phyloP scores from a whole-genome alignment of 1,284 basidiomycete species.

The Rhodotorula sp. region DNA sequence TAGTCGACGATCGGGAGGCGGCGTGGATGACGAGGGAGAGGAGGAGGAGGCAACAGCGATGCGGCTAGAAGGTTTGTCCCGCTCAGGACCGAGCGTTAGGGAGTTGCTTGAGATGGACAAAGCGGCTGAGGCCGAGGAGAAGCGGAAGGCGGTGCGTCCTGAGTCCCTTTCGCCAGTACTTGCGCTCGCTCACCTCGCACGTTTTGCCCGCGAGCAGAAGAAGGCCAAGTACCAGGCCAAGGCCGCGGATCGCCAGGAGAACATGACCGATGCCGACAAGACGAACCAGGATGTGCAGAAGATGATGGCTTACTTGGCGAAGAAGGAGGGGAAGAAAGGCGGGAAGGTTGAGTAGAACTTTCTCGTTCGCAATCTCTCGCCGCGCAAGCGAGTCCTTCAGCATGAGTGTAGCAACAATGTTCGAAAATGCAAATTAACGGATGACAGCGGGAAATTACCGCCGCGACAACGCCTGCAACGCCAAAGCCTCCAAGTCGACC shows the following conservation, averaged over 20 bases:
- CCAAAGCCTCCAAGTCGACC: constrained; percentile 43
- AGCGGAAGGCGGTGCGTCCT: constrained; percentile 24
- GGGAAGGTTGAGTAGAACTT: background rate
- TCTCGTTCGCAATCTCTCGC: too few relatives aligned
- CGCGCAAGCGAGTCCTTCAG: too few relatives aligned
- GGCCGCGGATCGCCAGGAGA: constrained; percentile 12
- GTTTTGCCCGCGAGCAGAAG: background rate
- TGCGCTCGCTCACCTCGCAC: background rate
- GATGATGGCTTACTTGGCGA: constrained; percentile 22
- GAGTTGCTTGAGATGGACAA: constrained; percentile 39
- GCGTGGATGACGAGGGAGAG: background rate
- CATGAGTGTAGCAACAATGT: too few relatives aligned
- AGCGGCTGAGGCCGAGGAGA: constrained; percentile 32
- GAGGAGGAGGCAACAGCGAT: background rate
- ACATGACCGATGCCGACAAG: constrained; percentile 22
- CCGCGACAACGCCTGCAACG: constrained; percentile 39
- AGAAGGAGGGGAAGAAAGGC: constrained; percentile 7
- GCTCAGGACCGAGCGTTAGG: constrained; percentile 18
- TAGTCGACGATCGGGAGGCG: background rate
- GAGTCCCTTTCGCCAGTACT: fast-evolving
- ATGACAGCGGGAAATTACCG: background rate
- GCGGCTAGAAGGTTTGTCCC: constrained; percentile 25
- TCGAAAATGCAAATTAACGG: too few relatives aligned
- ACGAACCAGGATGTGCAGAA: constrained; percentile 17
- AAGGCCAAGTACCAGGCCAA: constrained; percentile 19